Evolutionary conservation across 768 basidiomycete genomes (phyloP).

Genomic region (Mycena chlorophos): DNA sequence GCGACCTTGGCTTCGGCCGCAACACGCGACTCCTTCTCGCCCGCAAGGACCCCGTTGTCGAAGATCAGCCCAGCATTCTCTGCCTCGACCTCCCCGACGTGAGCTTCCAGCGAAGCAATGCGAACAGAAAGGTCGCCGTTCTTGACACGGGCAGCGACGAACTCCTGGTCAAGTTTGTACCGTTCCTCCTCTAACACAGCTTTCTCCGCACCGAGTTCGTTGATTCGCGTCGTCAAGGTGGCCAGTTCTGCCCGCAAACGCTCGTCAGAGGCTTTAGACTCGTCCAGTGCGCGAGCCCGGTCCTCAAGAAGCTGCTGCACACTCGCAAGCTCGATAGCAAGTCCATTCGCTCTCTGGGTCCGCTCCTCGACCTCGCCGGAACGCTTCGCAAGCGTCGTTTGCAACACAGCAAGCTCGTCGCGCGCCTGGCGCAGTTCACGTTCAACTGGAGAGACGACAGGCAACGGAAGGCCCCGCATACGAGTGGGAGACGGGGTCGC

Average conservation of each 20-base stretch:
- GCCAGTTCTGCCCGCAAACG: neutral
- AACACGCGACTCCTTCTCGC: no score
- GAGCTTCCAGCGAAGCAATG: neutral
- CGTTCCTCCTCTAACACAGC: neutral
- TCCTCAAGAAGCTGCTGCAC: neutral
- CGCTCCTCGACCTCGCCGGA: neutral
- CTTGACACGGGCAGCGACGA: neutral
- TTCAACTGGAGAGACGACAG: neutral
- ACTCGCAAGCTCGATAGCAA: neutral
- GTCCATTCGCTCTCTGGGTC: neutral
- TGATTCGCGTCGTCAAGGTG: neutral
- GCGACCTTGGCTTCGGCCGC: no score
- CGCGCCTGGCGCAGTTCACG: neutral
- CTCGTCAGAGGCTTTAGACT: neutral
- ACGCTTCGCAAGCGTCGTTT: neutral
- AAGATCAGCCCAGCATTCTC: neutral
- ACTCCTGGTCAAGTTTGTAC: neutral
- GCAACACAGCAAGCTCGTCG: neutral
- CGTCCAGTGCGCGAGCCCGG: neutral
- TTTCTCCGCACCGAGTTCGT: neutral
- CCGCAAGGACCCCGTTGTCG: neutral
- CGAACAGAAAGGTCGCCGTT: neutral
- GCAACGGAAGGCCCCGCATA: neutral
- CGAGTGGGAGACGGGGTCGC: slow-evolving; percentile 7
- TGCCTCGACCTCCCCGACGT: neutral